These are phyloP conservation scores for Petasospora rhodanensis DNA, from an alignment of 1,139 yeast species.

Conservation along the genomic window DNA sequence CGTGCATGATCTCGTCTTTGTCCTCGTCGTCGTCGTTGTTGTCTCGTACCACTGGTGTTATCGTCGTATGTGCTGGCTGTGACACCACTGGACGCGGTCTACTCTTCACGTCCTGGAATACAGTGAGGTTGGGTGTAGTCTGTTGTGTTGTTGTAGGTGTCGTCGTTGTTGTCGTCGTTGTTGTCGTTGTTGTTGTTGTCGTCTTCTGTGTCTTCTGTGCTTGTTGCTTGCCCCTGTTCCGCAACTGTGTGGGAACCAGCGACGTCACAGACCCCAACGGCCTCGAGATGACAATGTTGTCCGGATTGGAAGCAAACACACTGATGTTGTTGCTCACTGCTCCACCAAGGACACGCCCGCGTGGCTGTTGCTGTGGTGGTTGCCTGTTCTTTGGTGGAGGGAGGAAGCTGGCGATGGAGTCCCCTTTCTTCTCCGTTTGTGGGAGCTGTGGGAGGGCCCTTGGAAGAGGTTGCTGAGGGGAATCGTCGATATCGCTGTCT, in stretches of 20 bases:
- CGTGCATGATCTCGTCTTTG: slow-evolving; percentile 1
- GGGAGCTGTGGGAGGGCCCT: slow-evolving; percentile 1
- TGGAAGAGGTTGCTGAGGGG: background rate
- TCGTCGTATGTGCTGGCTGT: background rate
- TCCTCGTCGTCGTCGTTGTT: slow-evolving; percentile 8
- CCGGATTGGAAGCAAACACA: slow-evolving; percentile 12
- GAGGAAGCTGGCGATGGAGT: slow-evolving; percentile 22
- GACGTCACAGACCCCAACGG: slow-evolving; percentile 17
- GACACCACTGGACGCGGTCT: slow-evolving; percentile 1
- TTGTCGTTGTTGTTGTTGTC: background rate
- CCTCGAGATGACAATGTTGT: slow-evolving; percentile 17
- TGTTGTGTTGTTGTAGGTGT: background rate
- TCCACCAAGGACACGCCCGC: slow-evolving; percentile 17
- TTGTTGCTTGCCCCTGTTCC: slow-evolving; percentile 5
- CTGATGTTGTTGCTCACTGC: slow-evolving; percentile 16
- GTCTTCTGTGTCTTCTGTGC: background rate
- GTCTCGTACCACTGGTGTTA: background rate
- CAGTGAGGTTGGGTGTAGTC: background rate
- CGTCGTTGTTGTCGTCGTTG: background rate
- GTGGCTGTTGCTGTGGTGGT: slow-evolving; percentile 7
- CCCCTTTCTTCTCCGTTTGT: slow-evolving; percentile 1
- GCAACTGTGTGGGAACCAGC: slow-evolving; percentile 19
- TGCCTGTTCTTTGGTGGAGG: slow-evolving; percentile 22
- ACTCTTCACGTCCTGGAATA: slow-evolving; percentile 4
- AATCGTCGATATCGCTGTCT: too few species aligned